phyloP scores from a whole-genome alignment of 305 asterid genomes.

The Fraxinus paxiana region DNA sequence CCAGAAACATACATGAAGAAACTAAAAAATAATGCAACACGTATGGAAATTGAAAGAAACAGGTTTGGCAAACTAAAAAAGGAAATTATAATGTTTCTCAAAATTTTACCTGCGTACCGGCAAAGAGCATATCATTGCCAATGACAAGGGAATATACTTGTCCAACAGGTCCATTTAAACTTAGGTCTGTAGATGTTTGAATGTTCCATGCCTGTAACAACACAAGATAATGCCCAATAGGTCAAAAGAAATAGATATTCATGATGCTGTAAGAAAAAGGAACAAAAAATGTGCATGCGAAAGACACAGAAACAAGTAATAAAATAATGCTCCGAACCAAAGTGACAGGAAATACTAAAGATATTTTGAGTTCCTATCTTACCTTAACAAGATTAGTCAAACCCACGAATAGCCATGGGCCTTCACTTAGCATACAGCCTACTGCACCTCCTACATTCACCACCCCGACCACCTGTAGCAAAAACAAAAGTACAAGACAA shows the following conservation, averaged over 20 bases:
- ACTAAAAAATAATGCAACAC: background rate
- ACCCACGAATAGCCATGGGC: constrained; percentile 93
- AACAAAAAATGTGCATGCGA: background rate
- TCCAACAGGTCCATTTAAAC: constrained; percentile 86
- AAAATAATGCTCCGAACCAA: background rate
- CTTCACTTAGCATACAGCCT: constrained; percentile 92
- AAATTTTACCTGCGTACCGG: constrained; percentile 77
- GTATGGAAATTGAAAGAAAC: background rate
- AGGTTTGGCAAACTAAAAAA: constrained; percentile 1
- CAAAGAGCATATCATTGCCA: constrained; percentile 75
- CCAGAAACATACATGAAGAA: background rate
- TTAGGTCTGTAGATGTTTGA: constrained; percentile 73
- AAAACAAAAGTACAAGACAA: constrained; percentile 12
- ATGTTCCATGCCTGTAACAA: constrained; percentile 81
- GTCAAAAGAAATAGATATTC: background rate
- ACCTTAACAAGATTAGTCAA: constrained; percentile 81
- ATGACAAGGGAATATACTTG: constrained; percentile 87
- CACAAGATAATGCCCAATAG: constrained; percentile 15
- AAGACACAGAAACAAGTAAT: background rate
- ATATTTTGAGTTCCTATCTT: constrained; percentile 18
- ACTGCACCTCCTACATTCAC: constrained; percentile 63
- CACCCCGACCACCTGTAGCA: constrained; percentile 53
- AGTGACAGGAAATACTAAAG: constrained; percentile 1
- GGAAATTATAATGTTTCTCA: background rate
- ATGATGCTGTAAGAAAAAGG: background rate